Percentiles rank a stretch among this genome's conserved stretches.
Conservation (phyloP, 2,329 filamentous ascomycete genomes). For the Sarocladium oryzae region DNA sequence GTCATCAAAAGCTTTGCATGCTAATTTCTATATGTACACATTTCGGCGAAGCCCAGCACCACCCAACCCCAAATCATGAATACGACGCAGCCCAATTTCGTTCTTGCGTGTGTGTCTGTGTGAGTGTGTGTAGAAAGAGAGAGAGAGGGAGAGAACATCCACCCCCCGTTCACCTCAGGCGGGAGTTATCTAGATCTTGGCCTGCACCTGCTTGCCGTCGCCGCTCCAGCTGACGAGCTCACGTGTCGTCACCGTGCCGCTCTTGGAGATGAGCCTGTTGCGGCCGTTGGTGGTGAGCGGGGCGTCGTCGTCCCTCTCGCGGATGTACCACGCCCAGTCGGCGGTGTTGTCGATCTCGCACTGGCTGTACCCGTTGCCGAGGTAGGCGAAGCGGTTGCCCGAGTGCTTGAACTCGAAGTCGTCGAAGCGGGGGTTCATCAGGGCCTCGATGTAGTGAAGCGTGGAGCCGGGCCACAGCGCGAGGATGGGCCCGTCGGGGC, state of each 20-base stretch:
- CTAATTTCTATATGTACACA: too few species aligned
- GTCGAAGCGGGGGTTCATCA: constrained; percentile 42
- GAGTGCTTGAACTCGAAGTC: constrained; percentile 44
- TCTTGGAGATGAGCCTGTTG: constrained; percentile 18
- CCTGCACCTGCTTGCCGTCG: neutral
- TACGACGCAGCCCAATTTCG: too few species aligned
- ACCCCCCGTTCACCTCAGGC: neutral
- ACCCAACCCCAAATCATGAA: too few species aligned
- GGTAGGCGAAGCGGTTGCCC: constrained; percentile 11
- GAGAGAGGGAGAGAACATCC: neutral
- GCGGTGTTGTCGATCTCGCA: constrained; percentile 28
- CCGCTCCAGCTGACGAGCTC: constrained; percentile 12
- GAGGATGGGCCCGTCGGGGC: constrained; percentile 35
- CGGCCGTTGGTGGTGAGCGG: constrained; percentile 15
- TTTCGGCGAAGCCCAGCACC: too few species aligned
- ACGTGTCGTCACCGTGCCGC: constrained; percentile 16
- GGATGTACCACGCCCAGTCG: constrained; percentile 22
- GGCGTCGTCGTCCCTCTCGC: constrained; percentile 12
- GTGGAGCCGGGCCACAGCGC: constrained; percentile 44
- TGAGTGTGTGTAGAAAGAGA: too few species aligned
- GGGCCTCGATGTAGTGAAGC: constrained; percentile 47
- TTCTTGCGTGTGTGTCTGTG: too few species aligned
- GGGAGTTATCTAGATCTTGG: constrained; percentile 7
- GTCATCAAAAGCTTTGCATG: too few species aligned
- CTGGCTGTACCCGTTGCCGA: constrained; percentile 23